phyloP scores from a whole-genome alignment of 495 filamentous ascomycete species.

The Penicillium antarcticum region DNA sequence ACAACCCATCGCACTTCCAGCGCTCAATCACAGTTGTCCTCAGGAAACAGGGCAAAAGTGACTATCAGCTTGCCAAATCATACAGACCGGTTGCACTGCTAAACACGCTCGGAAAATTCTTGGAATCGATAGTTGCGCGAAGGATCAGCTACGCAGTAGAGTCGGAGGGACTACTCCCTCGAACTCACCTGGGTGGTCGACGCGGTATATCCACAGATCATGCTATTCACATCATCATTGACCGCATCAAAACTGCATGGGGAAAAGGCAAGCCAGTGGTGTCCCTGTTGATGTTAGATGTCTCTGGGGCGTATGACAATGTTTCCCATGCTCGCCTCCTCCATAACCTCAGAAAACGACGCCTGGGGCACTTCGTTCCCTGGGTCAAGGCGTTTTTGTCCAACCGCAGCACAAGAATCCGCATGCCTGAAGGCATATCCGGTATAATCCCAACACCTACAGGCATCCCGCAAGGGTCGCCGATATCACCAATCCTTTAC shows the following conservation, averaged over 20 bases:
- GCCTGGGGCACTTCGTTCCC: too few relatives aligned
- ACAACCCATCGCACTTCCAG: slow-evolving; percentile 15
- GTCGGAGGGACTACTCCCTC: slow-evolving; percentile 17
- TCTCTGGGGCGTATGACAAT: too few relatives aligned
- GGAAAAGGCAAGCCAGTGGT: background rate
- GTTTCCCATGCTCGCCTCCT: too few relatives aligned
- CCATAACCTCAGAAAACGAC: too few relatives aligned
- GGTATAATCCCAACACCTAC: too few relatives aligned
- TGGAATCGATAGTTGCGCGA: slow-evolving; percentile 22
- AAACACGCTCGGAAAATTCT: slow-evolving; percentile 29
- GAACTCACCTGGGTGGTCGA: slow-evolving; percentile 19
- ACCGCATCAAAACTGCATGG: slow-evolving; percentile 15
- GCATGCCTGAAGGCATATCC: too few relatives aligned
- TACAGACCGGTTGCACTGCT: slow-evolving; percentile 33
- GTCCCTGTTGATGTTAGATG: slow-evolving; percentile 2
- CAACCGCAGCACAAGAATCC: too few relatives aligned
- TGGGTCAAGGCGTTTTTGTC: too few relatives aligned
- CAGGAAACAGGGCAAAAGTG: slow-evolving; percentile 17
- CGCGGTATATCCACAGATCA: slow-evolving; percentile 15
- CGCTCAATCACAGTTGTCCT: slow-evolving; percentile 26
- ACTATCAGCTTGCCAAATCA: slow-evolving; percentile 26
- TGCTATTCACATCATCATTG: slow-evolving; percentile 18
- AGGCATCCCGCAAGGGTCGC: too few relatives aligned
- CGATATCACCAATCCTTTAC: too few relatives aligned
- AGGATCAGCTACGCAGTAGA: slow-evolving; percentile 21